Base-by-base conservation (phyloP, 2,329 filamentous ascomycete genomes). In the Sarocladiaceae sp. region DNA sequence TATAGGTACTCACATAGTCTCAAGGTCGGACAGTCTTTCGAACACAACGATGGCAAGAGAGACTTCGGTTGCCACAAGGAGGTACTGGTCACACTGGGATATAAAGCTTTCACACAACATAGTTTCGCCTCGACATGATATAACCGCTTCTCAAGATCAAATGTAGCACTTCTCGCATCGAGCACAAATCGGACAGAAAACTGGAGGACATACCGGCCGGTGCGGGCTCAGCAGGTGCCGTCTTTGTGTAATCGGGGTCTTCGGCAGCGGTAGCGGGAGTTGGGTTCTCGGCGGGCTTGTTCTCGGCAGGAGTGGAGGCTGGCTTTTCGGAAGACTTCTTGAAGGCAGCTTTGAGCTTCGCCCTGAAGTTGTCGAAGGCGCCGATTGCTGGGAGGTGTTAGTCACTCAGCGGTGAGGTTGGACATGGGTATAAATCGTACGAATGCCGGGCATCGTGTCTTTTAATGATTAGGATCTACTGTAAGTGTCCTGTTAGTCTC, bases 341-440 rank as follows among this genome's bases (percentile, higher is more conserved):
- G 70, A 79, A 77, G 65, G 71, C 66, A 57, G 69, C 67, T 72
- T 75, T 77, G 62, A 82, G 63, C 75, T 79, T 81, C 62, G 66
- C 70, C 74, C 77, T 79, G 58, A 82, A 59, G 68, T 80, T 80
- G 62, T 76, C 74, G 55, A 82, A 67, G 29, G 77, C 75, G 57
- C 73, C 68, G 48, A 71, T 65, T 52, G 78, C 78, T 81, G 57
- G 28, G 23, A 6, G 5, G 39, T 35, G 35, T 57, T 35, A 58
- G 55, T 33, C 15, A 33, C 35, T 28, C 48, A 28, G 42, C 40
- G 44, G 15, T 40, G 13, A 51, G 28, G 26, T 47, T 46, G 46
- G 52, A 28, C 53, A 39, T 17, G 13, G n/a, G 22, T 25, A 31
- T 22, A 20, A 26, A 37, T 6, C 75, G 69, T 67, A 79, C 77